Conservation (phyloP, 2,329 filamentous ascomycete genomes). For the Fusarium udum region DNA sequence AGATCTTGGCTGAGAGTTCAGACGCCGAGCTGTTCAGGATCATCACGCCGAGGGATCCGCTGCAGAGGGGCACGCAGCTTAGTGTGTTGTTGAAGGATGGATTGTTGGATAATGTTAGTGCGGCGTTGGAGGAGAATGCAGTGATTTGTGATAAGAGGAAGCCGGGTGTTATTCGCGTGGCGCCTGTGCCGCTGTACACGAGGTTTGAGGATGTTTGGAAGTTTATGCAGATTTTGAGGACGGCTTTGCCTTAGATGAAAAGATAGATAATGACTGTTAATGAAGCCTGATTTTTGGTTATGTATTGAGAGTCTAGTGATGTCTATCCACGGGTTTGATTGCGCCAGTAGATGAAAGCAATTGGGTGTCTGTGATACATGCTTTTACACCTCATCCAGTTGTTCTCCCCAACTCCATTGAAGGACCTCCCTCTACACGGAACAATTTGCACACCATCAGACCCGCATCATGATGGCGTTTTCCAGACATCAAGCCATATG, state of each 20-base stretch:
- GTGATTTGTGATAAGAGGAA: constrained; percentile 85
- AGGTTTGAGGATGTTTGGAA: constrained; percentile 75
- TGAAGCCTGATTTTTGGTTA: neutral
- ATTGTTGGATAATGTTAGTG: constrained; percentile 73
- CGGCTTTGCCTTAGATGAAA: constrained; percentile 42
- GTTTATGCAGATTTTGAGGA: constrained; percentile 55
- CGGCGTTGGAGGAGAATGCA: constrained; percentile 71
- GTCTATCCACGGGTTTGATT: neutral
- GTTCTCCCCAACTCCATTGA: neutral
- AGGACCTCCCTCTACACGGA: neutral
- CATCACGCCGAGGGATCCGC: constrained; percentile 75
- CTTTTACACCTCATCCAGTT: neutral
- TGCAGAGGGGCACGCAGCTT: constrained; percentile 79
- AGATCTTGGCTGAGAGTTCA: constrained; percentile 49
- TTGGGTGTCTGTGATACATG: too few species aligned
- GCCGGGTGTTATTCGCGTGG: constrained; percentile 85
- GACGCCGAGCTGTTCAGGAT: constrained; percentile 60
- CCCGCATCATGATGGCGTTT: too few species aligned
- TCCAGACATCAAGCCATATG: neutral
- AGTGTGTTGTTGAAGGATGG: constrained; percentile 76
- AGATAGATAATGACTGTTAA: constrained; percentile 11
- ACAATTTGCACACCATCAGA: neutral
- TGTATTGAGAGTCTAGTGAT: neutral
- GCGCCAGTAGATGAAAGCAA: neutral
- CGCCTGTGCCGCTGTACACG: constrained; percentile 87